These are phyloP conservation scores for Lentinula boryana DNA, from an alignment of 768 basidiomycete species.

Conservation along the genomic window DNA sequence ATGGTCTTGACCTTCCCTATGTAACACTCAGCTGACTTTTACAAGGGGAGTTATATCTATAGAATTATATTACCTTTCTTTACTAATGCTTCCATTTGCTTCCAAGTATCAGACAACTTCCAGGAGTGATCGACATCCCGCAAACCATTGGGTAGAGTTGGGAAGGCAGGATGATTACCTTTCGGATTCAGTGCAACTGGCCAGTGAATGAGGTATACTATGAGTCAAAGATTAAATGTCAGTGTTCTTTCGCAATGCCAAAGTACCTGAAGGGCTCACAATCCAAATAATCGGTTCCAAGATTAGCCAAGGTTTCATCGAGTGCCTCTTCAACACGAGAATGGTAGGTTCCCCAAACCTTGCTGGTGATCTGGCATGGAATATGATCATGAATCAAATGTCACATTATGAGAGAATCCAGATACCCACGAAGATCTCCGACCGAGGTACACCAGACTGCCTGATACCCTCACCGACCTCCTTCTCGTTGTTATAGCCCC, in stretches of 20 bases:
- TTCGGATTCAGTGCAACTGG: constrained; percentile 69
- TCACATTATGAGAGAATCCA: background rate
- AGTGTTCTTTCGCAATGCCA: background rate
- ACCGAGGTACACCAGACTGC: constrained; percentile 68
- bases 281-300: constrained; percentile 85
- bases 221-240: background rate
- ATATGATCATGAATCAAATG: background rate
- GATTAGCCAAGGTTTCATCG: constrained; percentile 67
- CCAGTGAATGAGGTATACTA: constrained; percentile 75
- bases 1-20: constrained; percentile 62
- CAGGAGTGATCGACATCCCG: constrained; percentile 66
- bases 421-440: constrained; percentile 57
- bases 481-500: constrained; percentile 70
- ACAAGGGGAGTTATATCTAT: background rate
- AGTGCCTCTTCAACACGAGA: constrained; percentile 67
- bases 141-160: constrained; percentile 53
- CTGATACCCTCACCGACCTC: constrained; percentile 80
- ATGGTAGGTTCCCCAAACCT: constrained; percentile 56
- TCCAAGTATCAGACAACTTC: constrained; percentile 73
- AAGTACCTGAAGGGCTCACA: constrained; percentile 33
- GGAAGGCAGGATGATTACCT: constrained; percentile 57
- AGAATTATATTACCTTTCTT: constrained; percentile 42
- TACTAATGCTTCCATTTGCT: constrained; percentile 70
- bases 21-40: background rate
- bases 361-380: constrained; percentile 57